Evolutionary conservation across 768 basidiomycete species (phyloP).

Genomic region (Boletellus ananas): DNA sequence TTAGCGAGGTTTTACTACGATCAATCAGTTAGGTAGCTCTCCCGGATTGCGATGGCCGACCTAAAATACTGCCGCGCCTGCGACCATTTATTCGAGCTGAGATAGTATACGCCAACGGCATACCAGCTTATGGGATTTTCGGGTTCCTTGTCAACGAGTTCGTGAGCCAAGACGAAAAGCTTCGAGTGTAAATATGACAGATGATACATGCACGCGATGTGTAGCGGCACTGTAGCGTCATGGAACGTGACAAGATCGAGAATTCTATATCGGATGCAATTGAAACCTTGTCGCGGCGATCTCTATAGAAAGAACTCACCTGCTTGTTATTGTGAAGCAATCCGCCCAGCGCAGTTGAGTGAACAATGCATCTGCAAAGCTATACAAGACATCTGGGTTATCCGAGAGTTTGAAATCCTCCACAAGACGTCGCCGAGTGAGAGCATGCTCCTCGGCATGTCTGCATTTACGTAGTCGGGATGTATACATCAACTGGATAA

Average conservation of each 20-base stretch:
- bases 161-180: constrained; percentile 94
- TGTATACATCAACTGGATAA: constrained; percentile 90
- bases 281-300: background rate
- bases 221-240: constrained; percentile 84
- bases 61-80: constrained; percentile 95
- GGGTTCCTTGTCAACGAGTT: constrained; percentile 91
- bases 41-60: constrained; percentile 39
- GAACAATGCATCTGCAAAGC: constrained; percentile 88
- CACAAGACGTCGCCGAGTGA: constrained; percentile 74
- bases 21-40: constrained; percentile 4
- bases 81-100: constrained; percentile 79
- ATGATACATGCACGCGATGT: constrained; percentile 98
- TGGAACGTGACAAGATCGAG: constrained; percentile 82
- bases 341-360: constrained; percentile 90
- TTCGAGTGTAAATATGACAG: constrained; percentile 86
- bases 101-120: constrained; percentile 96
- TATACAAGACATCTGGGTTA: constrained; percentile 89
- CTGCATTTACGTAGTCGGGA: constrained; percentile 89
- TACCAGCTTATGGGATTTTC: constrained; percentile 96
- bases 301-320: constrained; percentile 40
- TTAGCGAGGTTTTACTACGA: constrained; percentile 86
- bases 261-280: constrained; percentile 51
- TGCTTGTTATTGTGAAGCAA: constrained; percentile 82
- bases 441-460: constrained; percentile 75
- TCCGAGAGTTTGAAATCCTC: constrained; percentile 82